Percentiles rank a stretch among this genome's conserved stretches.
These are phyloP conservation scores for Bimuria novae-zelandiae DNA, from an alignment of 2,329 filamentous ascomycete species.

Conservation along the genomic window DNA sequence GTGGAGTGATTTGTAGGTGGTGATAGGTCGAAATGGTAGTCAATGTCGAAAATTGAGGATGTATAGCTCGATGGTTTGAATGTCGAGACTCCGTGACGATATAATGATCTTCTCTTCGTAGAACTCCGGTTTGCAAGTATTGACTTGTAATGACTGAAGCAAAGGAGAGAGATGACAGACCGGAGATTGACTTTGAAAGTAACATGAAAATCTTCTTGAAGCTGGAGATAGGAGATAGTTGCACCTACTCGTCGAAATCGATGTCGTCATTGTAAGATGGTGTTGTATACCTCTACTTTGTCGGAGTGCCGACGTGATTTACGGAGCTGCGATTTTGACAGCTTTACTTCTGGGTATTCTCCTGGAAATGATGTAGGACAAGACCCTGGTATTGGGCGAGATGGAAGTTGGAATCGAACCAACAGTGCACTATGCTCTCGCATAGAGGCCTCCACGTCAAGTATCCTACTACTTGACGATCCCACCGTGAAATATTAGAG, in stretches of 20 bases:
- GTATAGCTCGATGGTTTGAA: not conserved
- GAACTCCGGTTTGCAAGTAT: not conserved
- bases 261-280: too few relatives aligned
- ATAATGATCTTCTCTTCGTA: not conserved
- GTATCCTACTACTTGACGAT: conserved; percentile 11
- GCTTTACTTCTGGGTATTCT: not conserved
- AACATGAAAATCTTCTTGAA: not conserved
- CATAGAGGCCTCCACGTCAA: conserved; percentile 7
- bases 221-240: not conserved
- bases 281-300: too few relatives aligned
- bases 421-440: conserved; percentile 8
- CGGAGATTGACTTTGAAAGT: not conserved
- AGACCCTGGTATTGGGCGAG: not conserved
- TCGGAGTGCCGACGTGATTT: not conserved
- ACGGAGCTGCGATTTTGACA: not conserved
- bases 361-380: not conserved
- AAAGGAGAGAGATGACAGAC: not conserved
- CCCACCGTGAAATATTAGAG: not conserved
- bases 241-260: not conserved
- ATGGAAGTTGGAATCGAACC: conserved; percentile 11
- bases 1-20: not conserved
- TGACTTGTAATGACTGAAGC: not conserved
- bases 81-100: not conserved
- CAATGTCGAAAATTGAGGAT: not conserved
- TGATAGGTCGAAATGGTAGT: not conserved